These are phyloP conservation scores for Hapsidospora chrysogenum DNA, from an alignment of 495 filamentous ascomycete species.

Conservation along the genomic window DNA sequence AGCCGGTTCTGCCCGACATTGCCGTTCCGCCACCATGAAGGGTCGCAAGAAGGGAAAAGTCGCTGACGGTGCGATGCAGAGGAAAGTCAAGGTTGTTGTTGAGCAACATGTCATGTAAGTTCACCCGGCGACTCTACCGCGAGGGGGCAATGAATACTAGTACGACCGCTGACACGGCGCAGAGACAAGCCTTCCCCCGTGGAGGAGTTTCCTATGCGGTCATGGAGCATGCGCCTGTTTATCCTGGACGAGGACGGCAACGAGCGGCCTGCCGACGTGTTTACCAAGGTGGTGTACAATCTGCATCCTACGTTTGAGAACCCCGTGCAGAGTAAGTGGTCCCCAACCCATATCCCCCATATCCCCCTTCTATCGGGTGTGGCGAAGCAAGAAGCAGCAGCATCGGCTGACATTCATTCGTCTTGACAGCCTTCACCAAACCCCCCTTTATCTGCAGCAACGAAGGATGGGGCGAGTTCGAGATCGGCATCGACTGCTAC, in stretches of 20 bases:
- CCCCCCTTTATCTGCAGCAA: conserved; percentile 82
- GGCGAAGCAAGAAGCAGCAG: too few species aligned
- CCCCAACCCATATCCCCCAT: background rate
- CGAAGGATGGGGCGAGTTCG: conserved; percentile 96
- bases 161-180: conserved; percentile 7
- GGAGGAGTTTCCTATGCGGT: conserved; percentile 83
- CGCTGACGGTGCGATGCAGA: too few species aligned
- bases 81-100: conserved; percentile 2
- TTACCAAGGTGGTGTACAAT: conserved; percentile 82
- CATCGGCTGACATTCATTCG: background rate
- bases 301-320: conserved; percentile 87
- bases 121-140: background rate
- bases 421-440: conserved; percentile 49
- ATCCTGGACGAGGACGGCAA: conserved; percentile 43
- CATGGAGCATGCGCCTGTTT: conserved; percentile 50
- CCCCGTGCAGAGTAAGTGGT: conserved; percentile 56
- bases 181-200: conserved; percentile 54
- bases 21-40: too few species aligned
- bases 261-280: conserved; percentile 61
- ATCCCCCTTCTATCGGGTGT: background rate
- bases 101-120: conserved; percentile 4
- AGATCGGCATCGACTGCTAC: conserved; percentile 71
- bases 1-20: too few species aligned
- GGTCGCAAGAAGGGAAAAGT: too few species aligned
- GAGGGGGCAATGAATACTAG: background rate